Evolutionary conservation across 208 protist species (phyloP).

Genomic region (Herpetomonas muscarum): DNA sequence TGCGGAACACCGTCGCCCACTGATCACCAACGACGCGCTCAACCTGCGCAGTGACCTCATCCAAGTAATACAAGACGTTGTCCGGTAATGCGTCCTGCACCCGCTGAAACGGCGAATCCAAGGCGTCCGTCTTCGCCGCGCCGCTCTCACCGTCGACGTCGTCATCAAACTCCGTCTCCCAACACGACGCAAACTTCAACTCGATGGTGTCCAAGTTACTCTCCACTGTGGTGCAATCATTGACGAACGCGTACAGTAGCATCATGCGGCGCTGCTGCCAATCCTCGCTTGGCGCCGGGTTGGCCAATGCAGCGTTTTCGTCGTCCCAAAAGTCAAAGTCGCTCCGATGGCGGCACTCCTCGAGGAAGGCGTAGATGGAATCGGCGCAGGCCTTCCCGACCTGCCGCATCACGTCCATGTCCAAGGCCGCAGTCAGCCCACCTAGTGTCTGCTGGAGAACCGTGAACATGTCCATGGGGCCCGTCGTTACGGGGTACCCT

Average conservation of each 20-base stretch:
- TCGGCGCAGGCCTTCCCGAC: slow-evolving; percentile 75
- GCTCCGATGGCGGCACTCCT: slow-evolving; percentile 66
- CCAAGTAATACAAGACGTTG: slow-evolving; percentile 68
- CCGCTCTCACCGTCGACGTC: slow-evolving; percentile 7
- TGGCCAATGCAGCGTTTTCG: slow-evolving; percentile 30
- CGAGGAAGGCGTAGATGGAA: slow-evolving; percentile 70
- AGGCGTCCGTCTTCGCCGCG: slow-evolving; percentile 12
- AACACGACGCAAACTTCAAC: slow-evolving; percentile 78
- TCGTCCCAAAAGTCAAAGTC: slow-evolving; percentile 88
- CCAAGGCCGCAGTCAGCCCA: slow-evolving; percentile 62
- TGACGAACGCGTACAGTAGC: slow-evolving; percentile 84
- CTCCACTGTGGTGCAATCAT: slow-evolving; percentile 83
- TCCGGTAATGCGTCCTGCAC: slow-evolving; percentile 69
- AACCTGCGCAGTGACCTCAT: slow-evolving; percentile 82
- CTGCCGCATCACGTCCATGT: slow-evolving; percentile 66
- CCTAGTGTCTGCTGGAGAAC: slow-evolving; percentile 81
- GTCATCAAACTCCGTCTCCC: slow-evolving; percentile 24
- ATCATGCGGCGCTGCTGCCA: slow-evolving; percentile 73
- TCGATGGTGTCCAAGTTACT: slow-evolving; percentile 85
- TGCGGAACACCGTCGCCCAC: slow-evolving; percentile 69
- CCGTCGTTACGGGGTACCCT: slow-evolving; percentile 68
- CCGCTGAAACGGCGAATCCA: slow-evolving; percentile 53
- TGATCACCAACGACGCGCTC: slow-evolving; percentile 70
- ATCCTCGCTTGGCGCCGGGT: slow-evolving; percentile 31
- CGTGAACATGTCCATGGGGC: slow-evolving; percentile 83